Base-by-base conservation (phyloP, 768 basidiomycete species). In the Pholiota molesta region DNA sequence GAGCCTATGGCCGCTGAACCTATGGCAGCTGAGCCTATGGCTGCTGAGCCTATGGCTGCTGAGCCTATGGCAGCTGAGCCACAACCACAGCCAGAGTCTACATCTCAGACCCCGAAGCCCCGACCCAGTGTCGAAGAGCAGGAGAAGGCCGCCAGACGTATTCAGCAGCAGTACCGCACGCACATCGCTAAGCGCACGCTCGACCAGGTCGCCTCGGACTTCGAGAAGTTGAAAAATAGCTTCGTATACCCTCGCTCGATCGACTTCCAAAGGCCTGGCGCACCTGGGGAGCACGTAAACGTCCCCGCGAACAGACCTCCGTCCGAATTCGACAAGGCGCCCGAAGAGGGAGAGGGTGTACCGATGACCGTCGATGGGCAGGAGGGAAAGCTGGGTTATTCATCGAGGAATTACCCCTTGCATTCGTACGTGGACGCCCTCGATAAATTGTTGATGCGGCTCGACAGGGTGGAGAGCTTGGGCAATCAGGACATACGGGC, bases 401-500 rank as follows among this genome's bases (percentile, higher is more conserved):
- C 86, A 7, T 73, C 81, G 1, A 76, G 70, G 47, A 92, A 93
- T 70, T 85, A 81, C 19, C 72, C 82, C 0, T 72, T 92, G 21
- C 87, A 88, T 72, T 79, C 75, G 14, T 88, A 91, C 72, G 75
- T 79, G n/a, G 85, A 92, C 66, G 76, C 79, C 49, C 79, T 92
- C 35, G 83, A 83, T 59, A 83, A 83, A 42, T 73, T 93, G 13
- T 78, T 93, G n/a, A 79, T 83, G 51, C 79, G 80, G 64, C 82
- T 93, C 11, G 91, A 93, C 65, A 85, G 81, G 0, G 81, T 93
- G 21, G 84, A 90, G 66, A 89, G 86, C 65, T 81, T 79, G 65
- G 90, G 90, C 0, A 79, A 85, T 53, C 72, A 73, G 63, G 74
- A 71, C 0, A 81, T 94, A 7, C 74, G 91, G 52, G 74, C 76